A percentile compares a stretch with the other conserved stretches of the same genome.
Conservation (phyloP, 108 stramenopile genomes). For the Stephanodiscus minutulus region DNA sequence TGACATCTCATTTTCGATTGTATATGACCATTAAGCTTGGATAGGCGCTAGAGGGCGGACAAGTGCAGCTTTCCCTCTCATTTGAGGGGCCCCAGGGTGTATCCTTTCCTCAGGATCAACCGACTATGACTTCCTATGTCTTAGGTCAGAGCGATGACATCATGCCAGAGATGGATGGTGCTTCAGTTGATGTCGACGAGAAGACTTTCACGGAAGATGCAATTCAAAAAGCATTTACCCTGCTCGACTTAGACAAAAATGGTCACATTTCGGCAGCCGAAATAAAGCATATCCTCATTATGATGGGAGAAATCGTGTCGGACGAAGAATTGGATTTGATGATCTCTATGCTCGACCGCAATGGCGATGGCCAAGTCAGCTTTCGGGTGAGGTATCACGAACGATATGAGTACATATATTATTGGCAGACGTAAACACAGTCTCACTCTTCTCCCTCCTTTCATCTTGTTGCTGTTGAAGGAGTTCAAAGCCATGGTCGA, state of each 20-base stretch:
- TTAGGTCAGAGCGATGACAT: constrained; percentile 37
- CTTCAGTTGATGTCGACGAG: constrained; percentile 16
- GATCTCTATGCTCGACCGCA: constrained; percentile 79
- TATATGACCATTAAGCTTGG: constrained; percentile 19
- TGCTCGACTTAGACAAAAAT: constrained; percentile 81
- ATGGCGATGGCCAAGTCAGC: constrained; percentile 85
- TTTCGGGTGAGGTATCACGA: constrained; percentile 15
- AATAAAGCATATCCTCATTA: constrained; percentile 75
- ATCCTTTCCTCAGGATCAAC: constrained; percentile 73
- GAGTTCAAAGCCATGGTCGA: constrained; percentile 71
- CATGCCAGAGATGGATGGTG: background rate
- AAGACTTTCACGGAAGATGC: constrained; percentile 71
- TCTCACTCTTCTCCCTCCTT: too few relatives aligned
- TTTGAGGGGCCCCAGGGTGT: constrained; percentile 64
- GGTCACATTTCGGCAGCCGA: constrained; percentile 76
- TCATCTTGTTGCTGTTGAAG: background rate
- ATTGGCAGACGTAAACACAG: too few relatives aligned
- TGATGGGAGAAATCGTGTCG: constrained; percentile 89
- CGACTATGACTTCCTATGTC: constrained; percentile 62
- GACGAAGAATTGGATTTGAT: constrained; percentile 88
- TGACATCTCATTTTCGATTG: background rate
- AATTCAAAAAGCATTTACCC: constrained; percentile 70
- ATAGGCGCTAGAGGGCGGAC: constrained; percentile 35
- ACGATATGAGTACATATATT: background rate
- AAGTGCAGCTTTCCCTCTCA: constrained; percentile 48